These are phyloP conservation scores for Pseudonectria foliicola DNA, from an alignment of 2,329 filamentous ascomycete species.

Conservation along the genomic window DNA sequence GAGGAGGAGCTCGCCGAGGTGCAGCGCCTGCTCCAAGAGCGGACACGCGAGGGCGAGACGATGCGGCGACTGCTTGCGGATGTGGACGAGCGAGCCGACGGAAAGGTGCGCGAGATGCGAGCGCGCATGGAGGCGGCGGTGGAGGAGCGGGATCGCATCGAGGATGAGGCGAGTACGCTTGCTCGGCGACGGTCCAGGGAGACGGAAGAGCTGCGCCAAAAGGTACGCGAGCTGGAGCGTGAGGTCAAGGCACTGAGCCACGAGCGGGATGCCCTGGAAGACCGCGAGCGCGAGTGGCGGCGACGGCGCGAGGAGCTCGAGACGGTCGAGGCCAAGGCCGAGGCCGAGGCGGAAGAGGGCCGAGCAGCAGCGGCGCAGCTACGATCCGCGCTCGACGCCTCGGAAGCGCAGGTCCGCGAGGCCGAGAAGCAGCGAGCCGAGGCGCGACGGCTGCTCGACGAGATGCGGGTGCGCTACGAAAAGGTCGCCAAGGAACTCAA, in stretches of 20 bases:
- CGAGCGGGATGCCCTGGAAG: conserved; percentile 72
- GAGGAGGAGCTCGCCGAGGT: conserved; percentile 91
- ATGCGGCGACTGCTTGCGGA: conserved; percentile 87
- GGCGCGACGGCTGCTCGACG: conserved; percentile 68
- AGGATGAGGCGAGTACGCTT: conserved; percentile 78
- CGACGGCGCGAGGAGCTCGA: conserved; percentile 71
- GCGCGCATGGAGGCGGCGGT: conserved; percentile 80
- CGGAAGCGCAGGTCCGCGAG: conserved; percentile 76
- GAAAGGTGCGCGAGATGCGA: conserved; percentile 79
- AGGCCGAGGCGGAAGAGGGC: conserved; percentile 68
- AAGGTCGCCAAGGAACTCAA: conserved; percentile 66
- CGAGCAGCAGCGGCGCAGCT: conserved; percentile 70
- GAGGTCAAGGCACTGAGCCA: conserved; percentile 62
- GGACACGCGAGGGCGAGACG: conserved; percentile 86
- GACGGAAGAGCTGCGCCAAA: conserved; percentile 75
- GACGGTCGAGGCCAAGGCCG: conserved; percentile 57
- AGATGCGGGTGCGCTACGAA: conserved; percentile 69
- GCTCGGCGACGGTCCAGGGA: conserved; percentile 73
- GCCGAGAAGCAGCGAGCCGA: conserved; percentile 76
- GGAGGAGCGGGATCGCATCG: conserved; percentile 88
- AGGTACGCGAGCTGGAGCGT: conserved; percentile 74
- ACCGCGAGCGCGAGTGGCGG: conserved; percentile 66
- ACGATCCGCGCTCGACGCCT: conserved; percentile 74
- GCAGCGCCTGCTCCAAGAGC: conserved; percentile 76
- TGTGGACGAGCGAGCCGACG: conserved; percentile 75